Conservation (phyloP, 306 rosid species). For the cucumber (Cucumis sativus) region DNA sequence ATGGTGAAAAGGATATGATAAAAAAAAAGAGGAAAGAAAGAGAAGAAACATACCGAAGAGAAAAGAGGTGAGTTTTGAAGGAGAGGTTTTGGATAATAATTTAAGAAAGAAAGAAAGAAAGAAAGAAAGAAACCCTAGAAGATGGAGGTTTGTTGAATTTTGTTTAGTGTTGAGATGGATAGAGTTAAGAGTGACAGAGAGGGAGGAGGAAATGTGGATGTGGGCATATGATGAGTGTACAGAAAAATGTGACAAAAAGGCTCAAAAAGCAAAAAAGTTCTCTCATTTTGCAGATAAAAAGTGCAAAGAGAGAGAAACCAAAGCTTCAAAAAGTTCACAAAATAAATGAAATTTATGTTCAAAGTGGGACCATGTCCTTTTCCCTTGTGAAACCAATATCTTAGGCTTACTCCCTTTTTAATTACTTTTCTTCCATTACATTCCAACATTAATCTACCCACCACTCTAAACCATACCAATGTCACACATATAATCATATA, state of each 20-base stretch:
- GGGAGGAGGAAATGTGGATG: neutral
- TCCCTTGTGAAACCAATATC: neutral
- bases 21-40: neutral
- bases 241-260: slow-evolving; percentile 6
- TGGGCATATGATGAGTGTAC: slow-evolving; percentile 10
- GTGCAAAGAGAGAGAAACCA: slow-evolving; percentile 8
- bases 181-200: slow-evolving; percentile 3
- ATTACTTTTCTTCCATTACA: neutral
- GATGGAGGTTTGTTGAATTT: slow-evolving; percentile 2
- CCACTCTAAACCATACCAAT: neutral
- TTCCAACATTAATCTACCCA: neutral
- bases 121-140: slow-evolving; percentile 6
- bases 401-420: neutral
- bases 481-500: neutral
- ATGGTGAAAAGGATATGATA: neutral
- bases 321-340: neutral
- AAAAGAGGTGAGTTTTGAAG: neutral
- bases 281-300: slow-evolving; percentile 6
- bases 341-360: neutral
- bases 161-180: slow-evolving; percentile 4
- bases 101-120: neutral
- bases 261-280: neutral
- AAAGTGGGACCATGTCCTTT: slow-evolving; percentile 9
- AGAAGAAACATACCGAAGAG: neutral
- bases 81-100: neutral